Evolutionary conservation across 805 yeast genomes (phyloP).

Genomic region (Cyberlindnera mycetangii): DNA sequence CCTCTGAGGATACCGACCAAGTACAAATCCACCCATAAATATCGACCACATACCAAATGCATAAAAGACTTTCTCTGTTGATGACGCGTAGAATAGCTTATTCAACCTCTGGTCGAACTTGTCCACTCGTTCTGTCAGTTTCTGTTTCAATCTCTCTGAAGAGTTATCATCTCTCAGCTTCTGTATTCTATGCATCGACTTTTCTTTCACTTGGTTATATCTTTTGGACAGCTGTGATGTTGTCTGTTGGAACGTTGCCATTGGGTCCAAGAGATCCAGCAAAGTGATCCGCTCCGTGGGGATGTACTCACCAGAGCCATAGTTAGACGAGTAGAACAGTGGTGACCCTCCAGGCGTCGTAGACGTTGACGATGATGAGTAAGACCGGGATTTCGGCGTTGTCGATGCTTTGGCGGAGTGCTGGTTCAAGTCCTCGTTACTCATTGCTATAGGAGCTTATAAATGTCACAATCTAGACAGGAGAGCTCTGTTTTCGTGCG

Average conservation of each 20-base stretch:
- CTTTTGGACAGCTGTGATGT: conserved; percentile 23
- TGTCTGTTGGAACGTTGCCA: conserved; percentile 21
- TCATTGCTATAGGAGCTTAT: too few species aligned
- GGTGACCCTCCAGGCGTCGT: conserved; percentile 26
- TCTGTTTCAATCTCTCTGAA: conserved; percentile 26
- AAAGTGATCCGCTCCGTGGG: conserved; percentile 28
- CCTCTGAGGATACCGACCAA: conserved; percentile 74
- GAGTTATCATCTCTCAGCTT: conserved; percentile 22
- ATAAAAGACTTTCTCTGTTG: conserved; percentile 77
- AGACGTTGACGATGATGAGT: conserved; percentile 21
- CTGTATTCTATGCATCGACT: conserved; percentile 19
- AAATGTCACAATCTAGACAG: too few species aligned
- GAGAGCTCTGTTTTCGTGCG: too few species aligned
- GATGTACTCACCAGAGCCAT: conserved; percentile 21
- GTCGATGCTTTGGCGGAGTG: neutral
- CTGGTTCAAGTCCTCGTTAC: too few species aligned
- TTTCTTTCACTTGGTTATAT: conserved; percentile 27
- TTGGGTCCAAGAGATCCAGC: conserved; percentile 30
- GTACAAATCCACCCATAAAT: conserved; percentile 67
- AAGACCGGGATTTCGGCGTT: conserved; percentile 10
- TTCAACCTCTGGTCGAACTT: conserved; percentile 37
- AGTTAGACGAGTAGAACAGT: conserved; percentile 20
- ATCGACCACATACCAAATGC: conserved; percentile 67
- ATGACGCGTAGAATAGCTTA: conserved; percentile 40
- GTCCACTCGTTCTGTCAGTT: conserved; percentile 32